Conservation (phyloP, 768 basidiomycete genomes). For the Boletus bicolor region DNA sequence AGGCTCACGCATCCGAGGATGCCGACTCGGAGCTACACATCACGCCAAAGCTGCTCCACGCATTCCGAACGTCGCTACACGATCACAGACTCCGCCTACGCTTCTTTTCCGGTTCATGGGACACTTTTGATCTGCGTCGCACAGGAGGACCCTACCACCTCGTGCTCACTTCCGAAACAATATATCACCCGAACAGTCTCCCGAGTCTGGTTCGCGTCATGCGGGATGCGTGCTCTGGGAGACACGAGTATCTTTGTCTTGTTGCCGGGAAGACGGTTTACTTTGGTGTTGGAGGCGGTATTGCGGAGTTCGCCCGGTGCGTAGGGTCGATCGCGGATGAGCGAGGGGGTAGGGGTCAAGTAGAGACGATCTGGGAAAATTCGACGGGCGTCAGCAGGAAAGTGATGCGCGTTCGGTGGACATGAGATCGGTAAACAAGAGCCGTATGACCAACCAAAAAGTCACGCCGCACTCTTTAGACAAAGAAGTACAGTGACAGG, state of each 20-base stretch:
- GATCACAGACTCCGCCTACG: slow-evolving; percentile 54
- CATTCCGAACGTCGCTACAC: slow-evolving; percentile 61
- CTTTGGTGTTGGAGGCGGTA: slow-evolving; percentile 92
- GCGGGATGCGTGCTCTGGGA: slow-evolving; percentile 33
- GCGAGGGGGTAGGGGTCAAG: slow-evolving; percentile 33
- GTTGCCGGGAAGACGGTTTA: slow-evolving; percentile 92
- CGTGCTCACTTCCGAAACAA: slow-evolving; percentile 89
- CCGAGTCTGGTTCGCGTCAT: slow-evolving; percentile 55
- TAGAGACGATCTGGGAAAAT: slow-evolving; percentile 63
- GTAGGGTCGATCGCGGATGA: slow-evolving; percentile 31
- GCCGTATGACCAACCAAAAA: background rate
- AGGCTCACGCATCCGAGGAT: slow-evolving; percentile 20
- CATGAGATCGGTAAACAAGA: background rate
- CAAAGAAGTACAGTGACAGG: background rate
- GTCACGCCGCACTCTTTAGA: background rate
- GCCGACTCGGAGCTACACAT: slow-evolving; percentile 58
- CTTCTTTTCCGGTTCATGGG: slow-evolving; percentile 87
- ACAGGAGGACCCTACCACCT: slow-evolving; percentile 55
- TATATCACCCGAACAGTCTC: slow-evolving; percentile 72
- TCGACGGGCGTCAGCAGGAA: slow-evolving; percentile 68
- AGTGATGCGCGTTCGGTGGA: slow-evolving; percentile 65
- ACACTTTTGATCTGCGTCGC: slow-evolving; percentile 39
- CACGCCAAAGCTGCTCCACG: slow-evolving; percentile 55
- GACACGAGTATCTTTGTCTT: slow-evolving; percentile 47
- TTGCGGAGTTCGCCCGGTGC: slow-evolving; percentile 64